Base-by-base conservation (phyloP, 768 basidiomycete genomes). In the Phaeotremella fagi region DNA sequence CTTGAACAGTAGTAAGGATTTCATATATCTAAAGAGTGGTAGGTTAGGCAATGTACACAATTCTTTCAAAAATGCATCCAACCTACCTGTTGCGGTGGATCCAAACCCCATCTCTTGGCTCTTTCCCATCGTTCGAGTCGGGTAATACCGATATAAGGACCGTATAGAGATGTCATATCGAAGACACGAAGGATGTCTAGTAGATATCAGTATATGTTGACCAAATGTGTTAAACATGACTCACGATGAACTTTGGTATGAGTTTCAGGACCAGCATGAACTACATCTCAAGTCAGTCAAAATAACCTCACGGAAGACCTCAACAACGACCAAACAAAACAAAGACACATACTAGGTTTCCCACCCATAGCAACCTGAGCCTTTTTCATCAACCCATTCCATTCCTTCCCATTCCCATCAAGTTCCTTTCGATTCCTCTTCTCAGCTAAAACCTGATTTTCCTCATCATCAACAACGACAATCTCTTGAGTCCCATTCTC, bases 81-180 rank as follows among this genome's bases (percentile, higher is more conserved):
- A 70, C 82, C 52, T 61, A 86, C 90, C 79, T 90, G 87, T 15
- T 68, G 57, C 2, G 90, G 90, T 14, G 91, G 92, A 43, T 84
- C 79, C 18, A 95, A 76, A 1, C 89, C 89, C 41, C 92, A 78
- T 9, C 80, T 79, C 24, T 83, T 72, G 0, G 92, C 92, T 45
- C 91, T 80, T 66, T 91, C 82, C 89, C 90, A 97, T 33, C 92
- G 79, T 57, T 91, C 83, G 14, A 94, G 75, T 25, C 91, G 82
- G n/a, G 83, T 81, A 49, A 75, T 60, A 35, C 74, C 73, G 37
- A 63, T 60, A 33, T 63, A 63, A 4, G 72, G 74, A 5, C 71
- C 72, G 50, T 68, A 73, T 31, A 66, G 63, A 2, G 67, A 46
- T 9, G 67, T 72, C 51, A 75, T 58, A 49, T 75, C 74, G 49